Evolutionary conservation across 2,329 filamentous ascomycete genomes (phyloP), one percentile per base, ranked within the genome.

Genomic region (Arthroderma uncinatum): DNA sequence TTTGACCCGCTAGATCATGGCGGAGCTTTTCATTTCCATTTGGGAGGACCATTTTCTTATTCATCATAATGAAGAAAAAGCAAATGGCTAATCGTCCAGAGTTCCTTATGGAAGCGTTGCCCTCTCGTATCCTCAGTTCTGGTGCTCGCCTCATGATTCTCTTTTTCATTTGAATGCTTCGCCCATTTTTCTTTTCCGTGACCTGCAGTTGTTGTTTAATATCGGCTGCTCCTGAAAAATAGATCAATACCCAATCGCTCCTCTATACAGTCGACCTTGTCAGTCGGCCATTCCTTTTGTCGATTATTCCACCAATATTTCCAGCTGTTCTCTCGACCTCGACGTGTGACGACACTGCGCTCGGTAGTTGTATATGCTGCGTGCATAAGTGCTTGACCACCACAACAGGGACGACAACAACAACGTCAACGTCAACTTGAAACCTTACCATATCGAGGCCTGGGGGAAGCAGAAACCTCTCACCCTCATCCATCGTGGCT

Each of bases 401-500:
- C 12, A 48, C 39, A 48, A 28, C 25, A 14, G 19, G 7, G 6
- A 44, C 40, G 14, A 30, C 12, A 28, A 48, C 14, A 34, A 28
- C 12, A 12, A 12, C 44, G 8, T 12, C 19, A 48, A 28, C 21
- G 12, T n/a, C 44, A 25, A 6, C 23, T 12, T 48, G 21, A 48
- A 28, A 48, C 6, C 28, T 48, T n/a, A 25, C 44, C 21, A 16
- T 30, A 28, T 48, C 21, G 5, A 28, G 44, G 44, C 21, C 44
- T 42, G 23, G 23, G 21, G 44, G 44, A 44, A 44, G 4, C 40
- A 44, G 40, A 44, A 44, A 48, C 25, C 44, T 48, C 12, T 28
- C 44, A 12, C 44, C 25, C 16, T n/a, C 28, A 53, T 30, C 19
- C 70, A 72, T 60, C 67, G 68, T 73, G 71, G 72, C 71, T 69